These are phyloP conservation scores for Nasturtium officinale DNA, from an alignment of 345 rosid species.

Conservation along the genomic window DNA sequence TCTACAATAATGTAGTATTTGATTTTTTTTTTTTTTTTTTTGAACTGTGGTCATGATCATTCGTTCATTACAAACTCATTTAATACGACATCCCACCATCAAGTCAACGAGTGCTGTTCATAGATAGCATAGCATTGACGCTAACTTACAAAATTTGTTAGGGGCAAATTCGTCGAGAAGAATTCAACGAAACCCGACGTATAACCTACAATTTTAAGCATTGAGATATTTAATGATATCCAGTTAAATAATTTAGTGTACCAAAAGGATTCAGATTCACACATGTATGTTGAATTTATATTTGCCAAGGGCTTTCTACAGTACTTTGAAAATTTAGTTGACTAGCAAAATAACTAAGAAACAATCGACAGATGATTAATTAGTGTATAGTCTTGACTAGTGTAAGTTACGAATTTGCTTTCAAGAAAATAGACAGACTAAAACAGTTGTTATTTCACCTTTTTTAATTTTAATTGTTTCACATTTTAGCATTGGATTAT, in stretches of 20 bases:
- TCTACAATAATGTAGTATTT: not conserved
- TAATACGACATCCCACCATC: not conserved
- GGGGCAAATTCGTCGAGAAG: not conserved
- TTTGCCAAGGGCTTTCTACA: not conserved
- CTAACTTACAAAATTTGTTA: not conserved
- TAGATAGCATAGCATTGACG: not conserved
- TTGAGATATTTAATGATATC: not conserved
- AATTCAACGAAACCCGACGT: not conserved
- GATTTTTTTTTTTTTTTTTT: too few relatives aligned
- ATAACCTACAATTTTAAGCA: not conserved
- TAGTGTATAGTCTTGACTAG: not conserved
- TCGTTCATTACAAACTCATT: not conserved
- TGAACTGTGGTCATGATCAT: not conserved
- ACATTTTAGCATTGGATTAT: not conserved
- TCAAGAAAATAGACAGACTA: not conserved
- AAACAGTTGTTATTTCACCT: not conserved
- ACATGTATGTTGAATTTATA: not conserved
- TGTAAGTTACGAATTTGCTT: not conserved
- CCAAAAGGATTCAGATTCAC: not conserved
- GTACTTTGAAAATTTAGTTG: not conserved
- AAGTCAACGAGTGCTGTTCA: not conserved
- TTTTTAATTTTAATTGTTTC: too few relatives aligned
- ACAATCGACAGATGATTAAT: not conserved
- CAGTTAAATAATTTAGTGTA: not conserved
- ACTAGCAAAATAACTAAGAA: not conserved